Percentiles rank a stretch among this genome's conserved stretches.
Evolutionary conservation across 768 basidiomycete species (phyloP).

Genomic region (Epithele typhae): DNA sequence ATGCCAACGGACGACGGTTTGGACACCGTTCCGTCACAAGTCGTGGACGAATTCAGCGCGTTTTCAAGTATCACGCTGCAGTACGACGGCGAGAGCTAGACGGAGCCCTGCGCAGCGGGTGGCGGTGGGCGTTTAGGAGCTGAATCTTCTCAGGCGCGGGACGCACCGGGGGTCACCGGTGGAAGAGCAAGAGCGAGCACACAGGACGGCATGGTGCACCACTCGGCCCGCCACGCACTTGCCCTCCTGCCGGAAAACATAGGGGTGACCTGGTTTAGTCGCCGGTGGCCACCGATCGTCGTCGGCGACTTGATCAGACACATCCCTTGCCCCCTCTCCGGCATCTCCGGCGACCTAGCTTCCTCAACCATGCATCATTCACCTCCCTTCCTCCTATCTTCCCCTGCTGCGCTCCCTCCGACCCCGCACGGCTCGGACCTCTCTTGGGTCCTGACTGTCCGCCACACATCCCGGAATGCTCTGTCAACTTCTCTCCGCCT

Average conservation of each 20-base stretch:
- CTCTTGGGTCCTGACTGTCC: too few species aligned
- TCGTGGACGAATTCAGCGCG: conserved; percentile 73
- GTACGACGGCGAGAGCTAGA: conserved; percentile 64
- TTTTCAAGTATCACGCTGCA: conserved; percentile 90
- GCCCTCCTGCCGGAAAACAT: conserved; percentile 1
- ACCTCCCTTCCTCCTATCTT: not conserved
- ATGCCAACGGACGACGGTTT: conserved; percentile 38
- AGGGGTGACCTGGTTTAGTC: conserved; percentile 4
- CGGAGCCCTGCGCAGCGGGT: not conserved
- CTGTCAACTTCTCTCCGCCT: too few species aligned
- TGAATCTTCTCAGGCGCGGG: too few species aligned
- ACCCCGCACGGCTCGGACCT: conserved; percentile 7
- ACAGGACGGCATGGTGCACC: too few species aligned
- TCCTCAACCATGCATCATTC: not conserved
- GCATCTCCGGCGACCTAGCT: conserved; percentile 4
- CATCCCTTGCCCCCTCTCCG: not conserved
- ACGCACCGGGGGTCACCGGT: too few species aligned
- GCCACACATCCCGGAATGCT: too few species aligned
- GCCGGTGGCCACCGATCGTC: not conserved
- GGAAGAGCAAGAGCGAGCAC: too few species aligned
- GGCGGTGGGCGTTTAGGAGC: not conserved
- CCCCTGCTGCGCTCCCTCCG: not conserved
- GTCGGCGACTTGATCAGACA: not conserved
- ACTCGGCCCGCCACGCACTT: too few species aligned
- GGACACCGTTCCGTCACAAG: conserved; percentile 34